Percentiles rank a stretch among this genome's conserved stretches.
Conservation (phyloP, 257 asterid species). For the Capsicum pubescens region DNA sequence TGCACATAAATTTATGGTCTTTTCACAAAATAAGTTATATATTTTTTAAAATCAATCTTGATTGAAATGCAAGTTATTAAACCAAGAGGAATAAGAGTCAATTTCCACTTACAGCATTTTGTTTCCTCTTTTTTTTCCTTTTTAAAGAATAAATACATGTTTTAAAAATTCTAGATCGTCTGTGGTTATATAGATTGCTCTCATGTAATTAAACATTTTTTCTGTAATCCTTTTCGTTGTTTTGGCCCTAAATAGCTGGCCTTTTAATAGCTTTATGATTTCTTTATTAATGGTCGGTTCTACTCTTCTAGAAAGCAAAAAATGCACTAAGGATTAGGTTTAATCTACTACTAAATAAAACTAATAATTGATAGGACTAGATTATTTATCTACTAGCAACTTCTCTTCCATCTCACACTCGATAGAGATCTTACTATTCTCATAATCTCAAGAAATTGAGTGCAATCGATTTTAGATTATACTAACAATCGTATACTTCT, state of each 20-base stretch:
- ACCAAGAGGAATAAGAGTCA: too few species aligned
- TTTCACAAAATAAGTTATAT: too few species aligned
- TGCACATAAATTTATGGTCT: too few species aligned
- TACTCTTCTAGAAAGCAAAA: slow-evolving; percentile 56
- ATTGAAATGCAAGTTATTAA: too few species aligned
- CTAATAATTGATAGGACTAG: slow-evolving; percentile 38
- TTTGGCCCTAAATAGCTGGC: too few species aligned
- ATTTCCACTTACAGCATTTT: too few species aligned
- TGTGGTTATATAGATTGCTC: slow-evolving; percentile 21
- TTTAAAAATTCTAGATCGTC: too few species aligned
- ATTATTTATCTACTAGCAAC: slow-evolving; percentile 30
- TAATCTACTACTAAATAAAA: slow-evolving; percentile 16
- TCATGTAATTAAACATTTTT: slow-evolving; percentile 37
- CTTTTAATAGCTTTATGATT: slow-evolving; percentile 37
- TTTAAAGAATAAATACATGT: too few species aligned
- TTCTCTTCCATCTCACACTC: slow-evolving; percentile 32
- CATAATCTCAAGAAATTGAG: slow-evolving; percentile 45
- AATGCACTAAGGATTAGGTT: slow-evolving; percentile 43
- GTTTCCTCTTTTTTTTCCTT: too few species aligned
- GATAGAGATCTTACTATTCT: slow-evolving; percentile 29
- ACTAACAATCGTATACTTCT: neutral
- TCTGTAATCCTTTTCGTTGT: neutral
- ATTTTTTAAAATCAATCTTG: too few species aligned
- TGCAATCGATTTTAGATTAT: slow-evolving; percentile 47
- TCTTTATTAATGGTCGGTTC: slow-evolving; percentile 59